These are phyloP conservation scores for Stephania yunnanensis DNA, from an alignment of 164 flowering plant genomes.

Conservation along the genomic window DNA sequence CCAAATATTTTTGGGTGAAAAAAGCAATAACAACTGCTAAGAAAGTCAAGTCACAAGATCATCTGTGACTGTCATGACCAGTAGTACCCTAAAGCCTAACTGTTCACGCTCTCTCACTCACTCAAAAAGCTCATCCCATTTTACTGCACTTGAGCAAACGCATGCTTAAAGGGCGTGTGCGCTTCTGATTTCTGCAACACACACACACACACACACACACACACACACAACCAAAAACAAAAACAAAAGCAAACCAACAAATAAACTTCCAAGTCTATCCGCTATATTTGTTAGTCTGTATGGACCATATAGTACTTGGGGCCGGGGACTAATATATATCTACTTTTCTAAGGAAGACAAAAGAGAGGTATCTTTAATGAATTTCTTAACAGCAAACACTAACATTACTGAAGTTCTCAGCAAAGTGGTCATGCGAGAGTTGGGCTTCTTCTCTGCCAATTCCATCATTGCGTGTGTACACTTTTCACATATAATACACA, in stretches of 20 bases:
- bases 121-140: not conserved
- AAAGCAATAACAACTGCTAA: not conserved
- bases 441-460: not conserved
- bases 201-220: no score
- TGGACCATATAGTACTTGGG: not conserved
- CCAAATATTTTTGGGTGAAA: not conserved
- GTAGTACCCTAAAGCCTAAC: no score
- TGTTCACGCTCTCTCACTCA: not conserved
- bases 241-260: not conserved
- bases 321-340: not conserved
- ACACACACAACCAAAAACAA: no score
- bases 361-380: constrained; percentile 7
- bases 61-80: not conserved
- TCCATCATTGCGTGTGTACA: not conserved
- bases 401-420: constrained; percentile 5
- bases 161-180: not conserved
- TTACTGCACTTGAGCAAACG: not conserved
- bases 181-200: not conserved
- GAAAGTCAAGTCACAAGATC: not conserved
- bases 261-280: not conserved
- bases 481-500: not conserved
- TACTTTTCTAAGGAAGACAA: not conserved
- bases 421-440: constrained; percentile 6
- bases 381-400: constrained; percentile 7
- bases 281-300: no score